Evolutionary conservation across 1,284 basidiomycete species (phyloP).

Genomic region (Malassezia nana): DNA sequence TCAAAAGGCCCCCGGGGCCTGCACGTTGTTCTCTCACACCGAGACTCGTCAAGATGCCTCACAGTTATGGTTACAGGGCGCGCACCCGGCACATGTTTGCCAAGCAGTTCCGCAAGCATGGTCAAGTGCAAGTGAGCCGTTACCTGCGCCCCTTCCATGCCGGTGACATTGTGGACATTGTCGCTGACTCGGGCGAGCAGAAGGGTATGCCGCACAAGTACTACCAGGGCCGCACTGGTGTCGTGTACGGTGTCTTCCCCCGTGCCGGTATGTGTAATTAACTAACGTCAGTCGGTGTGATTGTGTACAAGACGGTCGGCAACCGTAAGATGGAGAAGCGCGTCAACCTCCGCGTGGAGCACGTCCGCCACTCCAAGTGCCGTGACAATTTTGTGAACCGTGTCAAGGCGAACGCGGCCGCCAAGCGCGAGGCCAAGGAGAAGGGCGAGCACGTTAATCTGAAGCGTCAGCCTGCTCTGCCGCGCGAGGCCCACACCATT

Average conservation of each 20-base stretch:
- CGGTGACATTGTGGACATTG: slow-evolving; percentile 99
- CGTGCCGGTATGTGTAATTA: slow-evolving; percentile 46
- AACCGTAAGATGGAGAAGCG: slow-evolving; percentile 99
- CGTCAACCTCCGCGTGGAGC: slow-evolving; percentile 96
- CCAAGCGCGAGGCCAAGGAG: slow-evolving; percentile 68
- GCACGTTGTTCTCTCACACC: slow-evolving; percentile 1
- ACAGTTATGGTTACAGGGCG: slow-evolving; percentile 99
- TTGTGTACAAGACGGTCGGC: slow-evolving; percentile 96
- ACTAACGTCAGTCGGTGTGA: slow-evolving; percentile 68
- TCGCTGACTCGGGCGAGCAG: slow-evolving; percentile 96
- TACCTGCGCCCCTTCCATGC: slow-evolving; percentile 86
- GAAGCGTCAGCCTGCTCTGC: slow-evolving; percentile 75
- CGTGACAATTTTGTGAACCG: slow-evolving; percentile 95
- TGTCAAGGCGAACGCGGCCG: slow-evolving; percentile 82
- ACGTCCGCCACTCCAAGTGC: slow-evolving; percentile 96
- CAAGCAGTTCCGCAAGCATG: slow-evolving; percentile 62
- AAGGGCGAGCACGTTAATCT: slow-evolving; percentile 63
- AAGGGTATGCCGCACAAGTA: slow-evolving; percentile 99
- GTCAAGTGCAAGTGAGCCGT: slow-evolving; percentile 80
- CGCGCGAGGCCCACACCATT: slow-evolving; percentile 70
- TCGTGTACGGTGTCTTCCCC: slow-evolving; percentile 95
- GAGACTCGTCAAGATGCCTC: slow-evolving; percentile 62
- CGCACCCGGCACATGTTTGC: slow-evolving; percentile 97
- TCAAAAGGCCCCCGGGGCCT: neutral
- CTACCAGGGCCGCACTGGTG: slow-evolving; percentile 72